Evolutionary conservation across 2,329 filamentous ascomycete species (phyloP).

Genomic region (Emydomyces testavorans): DNA sequence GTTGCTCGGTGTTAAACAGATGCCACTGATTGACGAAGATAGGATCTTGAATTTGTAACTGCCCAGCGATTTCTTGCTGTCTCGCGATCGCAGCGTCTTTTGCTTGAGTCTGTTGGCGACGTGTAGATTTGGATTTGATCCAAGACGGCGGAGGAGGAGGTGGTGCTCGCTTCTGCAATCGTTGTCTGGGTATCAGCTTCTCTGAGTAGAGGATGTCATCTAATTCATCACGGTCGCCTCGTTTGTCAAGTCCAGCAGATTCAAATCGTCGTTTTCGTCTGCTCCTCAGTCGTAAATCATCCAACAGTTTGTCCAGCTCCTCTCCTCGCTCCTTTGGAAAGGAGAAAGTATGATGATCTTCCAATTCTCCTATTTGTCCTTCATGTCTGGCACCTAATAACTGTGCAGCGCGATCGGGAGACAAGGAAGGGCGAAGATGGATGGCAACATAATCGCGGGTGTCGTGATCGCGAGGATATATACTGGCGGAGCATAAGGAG

Average conservation of each 20-base stretch:
- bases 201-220: slow-evolving; percentile 66
- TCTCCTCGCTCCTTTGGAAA: slow-evolving; percentile 49
- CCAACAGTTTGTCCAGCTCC: slow-evolving; percentile 40
- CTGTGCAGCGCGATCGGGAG: slow-evolving; percentile 52
- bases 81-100: slow-evolving; percentile 43
- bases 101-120: slow-evolving; percentile 21
- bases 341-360: slow-evolving; percentile 76
- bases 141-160: slow-evolving; percentile 23
- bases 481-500: slow-evolving; percentile 13
- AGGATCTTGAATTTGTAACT: slow-evolving; percentile 70
- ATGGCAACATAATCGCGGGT: slow-evolving; percentile 87
- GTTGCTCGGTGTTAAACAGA: slow-evolving; percentile 67
- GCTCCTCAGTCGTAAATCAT: slow-evolving; percentile 46
- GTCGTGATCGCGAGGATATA: slow-evolving; percentile 58
- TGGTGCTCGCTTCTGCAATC: slow-evolving; percentile 48
- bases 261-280: slow-evolving; percentile 47
- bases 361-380: slow-evolving; percentile 64
- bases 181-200: slow-evolving; percentile 58
- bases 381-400: slow-evolving; percentile 68
- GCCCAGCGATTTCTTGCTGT: slow-evolving; percentile 50
- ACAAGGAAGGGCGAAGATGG: slow-evolving; percentile 56
- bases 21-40: slow-evolving; percentile 96
- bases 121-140: slow-evolving; percentile 13
- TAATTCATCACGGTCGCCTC: slow-evolving; percentile 42
- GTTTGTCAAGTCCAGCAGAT: slow-evolving; percentile 17